Conservation (phyloP, 805 yeast genomes). For the Ogataea glucozyma region DNA sequence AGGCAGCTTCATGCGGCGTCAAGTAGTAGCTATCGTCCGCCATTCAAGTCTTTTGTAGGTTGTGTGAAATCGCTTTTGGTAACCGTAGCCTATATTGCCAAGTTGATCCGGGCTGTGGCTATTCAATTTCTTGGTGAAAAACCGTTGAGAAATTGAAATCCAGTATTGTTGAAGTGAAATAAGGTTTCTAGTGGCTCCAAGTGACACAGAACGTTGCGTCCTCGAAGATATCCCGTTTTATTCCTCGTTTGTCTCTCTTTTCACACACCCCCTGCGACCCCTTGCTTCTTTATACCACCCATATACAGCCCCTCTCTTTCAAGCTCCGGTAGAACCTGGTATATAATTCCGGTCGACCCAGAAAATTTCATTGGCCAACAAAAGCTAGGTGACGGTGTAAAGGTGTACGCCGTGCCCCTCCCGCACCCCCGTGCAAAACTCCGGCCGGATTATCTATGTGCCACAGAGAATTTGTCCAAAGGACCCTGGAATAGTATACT, state of each 20-base stretch:
- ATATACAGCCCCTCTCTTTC: slow-evolving; percentile 2
- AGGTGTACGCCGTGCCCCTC: background rate
- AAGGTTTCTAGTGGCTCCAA: no score
- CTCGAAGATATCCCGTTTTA: no score
- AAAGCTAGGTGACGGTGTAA: background rate
- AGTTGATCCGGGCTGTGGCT: slow-evolving; percentile 1
- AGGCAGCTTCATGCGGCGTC: slow-evolving; percentile 78
- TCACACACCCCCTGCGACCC: background rate
- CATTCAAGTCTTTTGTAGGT: slow-evolving; percentile 22
- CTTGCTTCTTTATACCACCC: slow-evolving; percentile 1
- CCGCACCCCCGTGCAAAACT: no score
- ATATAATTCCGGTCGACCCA: slow-evolving; percentile 8
- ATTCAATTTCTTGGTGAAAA: background rate
- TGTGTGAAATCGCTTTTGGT: slow-evolving; percentile 1
- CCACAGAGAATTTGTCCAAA: no score
- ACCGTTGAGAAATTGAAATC: background rate
- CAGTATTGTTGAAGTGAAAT: no score
- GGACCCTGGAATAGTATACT: no score
- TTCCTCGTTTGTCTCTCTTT: slow-evolving; percentile 2
- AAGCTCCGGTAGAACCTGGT: background rate
- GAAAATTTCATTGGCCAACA: slow-evolving; percentile 4
- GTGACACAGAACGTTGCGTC: no score
- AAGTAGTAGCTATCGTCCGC: slow-evolving; percentile 57
- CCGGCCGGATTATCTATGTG: no score
- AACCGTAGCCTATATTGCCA: slow-evolving; percentile 8